Evolutionary conservation across 1,139 yeast genomes (phyloP).

Genomic region (Hemisphaericaspora xylofermentans): DNA sequence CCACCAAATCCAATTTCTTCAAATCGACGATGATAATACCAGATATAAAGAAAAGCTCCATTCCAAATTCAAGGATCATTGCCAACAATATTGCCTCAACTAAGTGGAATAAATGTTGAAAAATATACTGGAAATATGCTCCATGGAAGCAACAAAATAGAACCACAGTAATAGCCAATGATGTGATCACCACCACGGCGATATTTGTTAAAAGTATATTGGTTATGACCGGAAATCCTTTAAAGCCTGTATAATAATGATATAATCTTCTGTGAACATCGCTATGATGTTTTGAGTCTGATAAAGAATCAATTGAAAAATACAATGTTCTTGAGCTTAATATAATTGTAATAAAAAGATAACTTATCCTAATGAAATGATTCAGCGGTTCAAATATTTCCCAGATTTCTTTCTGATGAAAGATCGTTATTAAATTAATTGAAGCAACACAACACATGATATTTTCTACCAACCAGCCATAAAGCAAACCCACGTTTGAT

Average conservation of each 20-base stretch:
- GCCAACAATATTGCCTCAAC: slow-evolving; percentile 29
- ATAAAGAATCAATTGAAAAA: slow-evolving; percentile 20
- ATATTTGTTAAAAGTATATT: slow-evolving; percentile 19
- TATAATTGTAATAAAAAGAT: slow-evolving; percentile 26
- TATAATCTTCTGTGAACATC: slow-evolving; percentile 26
- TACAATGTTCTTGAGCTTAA: slow-evolving; percentile 34
- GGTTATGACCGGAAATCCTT: slow-evolving; percentile 21
- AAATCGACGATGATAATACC: slow-evolving; percentile 69
- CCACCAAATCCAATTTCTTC: slow-evolving; percentile 60
- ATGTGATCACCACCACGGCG: not conserved
- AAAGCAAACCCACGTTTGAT: slow-evolving; percentile 57
- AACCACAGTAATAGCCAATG: not conserved
- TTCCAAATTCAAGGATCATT: slow-evolving; percentile 52
- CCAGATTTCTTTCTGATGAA: slow-evolving; percentile 17
- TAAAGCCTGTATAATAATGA: slow-evolving; percentile 23
- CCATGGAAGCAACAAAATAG: slow-evolving; percentile 19
- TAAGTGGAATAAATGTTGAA: slow-evolving; percentile 18
- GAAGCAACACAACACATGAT: slow-evolving; percentile 55
- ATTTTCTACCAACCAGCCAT: slow-evolving; percentile 60
- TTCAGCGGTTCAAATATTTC: slow-evolving; percentile 31
- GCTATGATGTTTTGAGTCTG: slow-evolving; percentile 14
- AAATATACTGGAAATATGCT: slow-evolving; percentile 18
- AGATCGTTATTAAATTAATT: slow-evolving; percentile 26
- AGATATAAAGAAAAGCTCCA: slow-evolving; percentile 63
- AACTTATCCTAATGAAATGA: slow-evolving; percentile 25